Conservation (phyloP, 352 stramenopile species). For the Phytopythium chamaehyphon region DNA sequence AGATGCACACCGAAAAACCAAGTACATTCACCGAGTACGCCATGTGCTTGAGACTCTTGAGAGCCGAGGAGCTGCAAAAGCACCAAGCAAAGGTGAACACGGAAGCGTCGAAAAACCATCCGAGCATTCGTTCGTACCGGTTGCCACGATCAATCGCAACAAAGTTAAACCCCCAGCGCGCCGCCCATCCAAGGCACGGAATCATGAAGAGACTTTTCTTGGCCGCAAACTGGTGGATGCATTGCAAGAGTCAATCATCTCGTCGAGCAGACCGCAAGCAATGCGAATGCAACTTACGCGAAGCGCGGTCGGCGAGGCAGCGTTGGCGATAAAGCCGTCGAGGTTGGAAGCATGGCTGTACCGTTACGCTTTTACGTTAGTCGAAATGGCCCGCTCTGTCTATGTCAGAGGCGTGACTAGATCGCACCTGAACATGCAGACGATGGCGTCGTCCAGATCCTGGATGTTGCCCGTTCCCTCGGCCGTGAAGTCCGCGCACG, state of each 20-base stretch:
- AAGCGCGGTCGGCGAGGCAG: conserved; percentile 56
- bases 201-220: conserved; percentile 85
- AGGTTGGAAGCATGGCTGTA: conserved; percentile 76
- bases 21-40: conserved; percentile 63
- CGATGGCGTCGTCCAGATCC: conserved; percentile 56
- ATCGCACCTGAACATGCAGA: conserved; percentile 79
- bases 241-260: neutral
- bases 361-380: neutral
- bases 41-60: conserved; percentile 69
- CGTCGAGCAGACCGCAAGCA: neutral
- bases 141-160: conserved; percentile 78
- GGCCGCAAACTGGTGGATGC: conserved; percentile 48
- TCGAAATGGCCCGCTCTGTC: neutral
- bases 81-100: neutral
- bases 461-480: conserved; percentile 53
- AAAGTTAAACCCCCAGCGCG: conserved; percentile 76
- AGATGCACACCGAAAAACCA: conserved; percentile 78
- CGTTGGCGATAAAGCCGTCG: conserved; percentile 82
- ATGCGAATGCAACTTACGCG: conserved; percentile 34
- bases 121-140: conserved; percentile 20
- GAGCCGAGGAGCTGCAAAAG: conserved; percentile 33
- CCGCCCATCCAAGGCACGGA: conserved; percentile 68
- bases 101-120: neutral
- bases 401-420: neutral
- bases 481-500: conserved; percentile 38